phyloP scores from a whole-genome alignment of 208 protist species.

The Naegleria lovaniensis region DNA sequence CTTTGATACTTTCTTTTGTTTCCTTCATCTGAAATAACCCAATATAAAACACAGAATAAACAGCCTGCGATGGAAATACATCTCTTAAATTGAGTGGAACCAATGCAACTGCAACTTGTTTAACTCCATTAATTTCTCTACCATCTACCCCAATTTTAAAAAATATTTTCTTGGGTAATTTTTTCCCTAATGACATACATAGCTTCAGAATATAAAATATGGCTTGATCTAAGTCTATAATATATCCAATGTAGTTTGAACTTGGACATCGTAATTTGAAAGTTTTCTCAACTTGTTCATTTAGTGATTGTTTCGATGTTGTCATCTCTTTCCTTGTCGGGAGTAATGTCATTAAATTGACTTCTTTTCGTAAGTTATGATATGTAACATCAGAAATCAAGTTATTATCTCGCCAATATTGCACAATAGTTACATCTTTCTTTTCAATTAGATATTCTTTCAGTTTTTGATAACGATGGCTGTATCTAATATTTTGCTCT shows the following conservation, averaged over 20 bases:
- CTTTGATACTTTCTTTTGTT: background rate
- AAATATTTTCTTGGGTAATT: background rate
- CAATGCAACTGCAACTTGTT: background rate
- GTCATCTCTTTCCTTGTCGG: background rate
- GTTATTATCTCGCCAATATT: background rate
- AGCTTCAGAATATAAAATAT: background rate
- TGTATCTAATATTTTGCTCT: too few species aligned
- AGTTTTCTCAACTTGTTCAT: background rate
- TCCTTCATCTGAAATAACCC: background rate
- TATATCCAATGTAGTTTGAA: background rate
- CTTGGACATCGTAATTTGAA: background rate
- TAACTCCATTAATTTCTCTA: background rate
- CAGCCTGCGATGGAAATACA: background rate
- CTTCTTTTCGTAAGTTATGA: background rate
- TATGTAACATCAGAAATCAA: background rate
- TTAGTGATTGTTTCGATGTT: background rate
- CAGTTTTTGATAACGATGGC: too few species aligned
- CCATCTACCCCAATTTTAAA: background rate
- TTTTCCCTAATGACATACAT: background rate
- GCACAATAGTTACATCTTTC: too few species aligned
- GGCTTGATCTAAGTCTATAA: background rate
- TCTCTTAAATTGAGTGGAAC: background rate
- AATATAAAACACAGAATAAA: background rate
- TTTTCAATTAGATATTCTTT: too few species aligned
- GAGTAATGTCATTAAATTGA: background rate